Base-by-base conservation (phyloP, 2,329 filamentous ascomycete genomes). In the Salinomyces thailandicus region DNA sequence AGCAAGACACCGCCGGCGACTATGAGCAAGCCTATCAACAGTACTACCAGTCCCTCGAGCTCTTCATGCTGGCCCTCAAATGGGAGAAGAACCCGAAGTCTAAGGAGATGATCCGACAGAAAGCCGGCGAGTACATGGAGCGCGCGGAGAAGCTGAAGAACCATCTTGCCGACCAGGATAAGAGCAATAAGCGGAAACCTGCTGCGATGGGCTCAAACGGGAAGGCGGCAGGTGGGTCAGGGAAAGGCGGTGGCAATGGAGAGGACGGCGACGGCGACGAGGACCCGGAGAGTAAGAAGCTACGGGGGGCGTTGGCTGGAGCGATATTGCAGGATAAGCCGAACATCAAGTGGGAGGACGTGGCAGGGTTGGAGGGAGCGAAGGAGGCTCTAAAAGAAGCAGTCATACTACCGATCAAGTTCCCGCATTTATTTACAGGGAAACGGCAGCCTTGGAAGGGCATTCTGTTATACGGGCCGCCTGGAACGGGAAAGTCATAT, bases 31-130 rank as follows among this genome's bases (percentile, higher is more conserved):
- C 91, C 38, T 96, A 96, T 62, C 84, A 94, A 59, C 73, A 82
- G 45, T 98, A 98, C 75, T 95, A 94, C 69, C 80, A 85, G 50
- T 81, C 89, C 35, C 82, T 98, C 51, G 89, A 98, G 66, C 77
- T 96, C 40, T 98, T 96, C 71, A 94, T 98, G 83, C 82, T 96
- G 43, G 91, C 91, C 20, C 73, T 98, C 42, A 98, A 98, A 71
- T 98, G 89, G 89, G 91, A 98, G 69, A 98, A 96, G 75, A 96
- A 95, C 67, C 79, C 83, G 46, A 89, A 87, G 53, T 87, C 85
- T 46, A 96, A 96, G 70, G 86, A 93, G 59, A 93, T 94, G 75
- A 95, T 98, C 62, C 81, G 91, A 51, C 78, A 83, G 52, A 96
- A 96, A 69, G 86, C 87, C 14, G 83, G 73, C 52, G 89, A 95